Base-by-base conservation (phyloP, 306 rosid species). In the Gleditsia sinensis region DNA sequence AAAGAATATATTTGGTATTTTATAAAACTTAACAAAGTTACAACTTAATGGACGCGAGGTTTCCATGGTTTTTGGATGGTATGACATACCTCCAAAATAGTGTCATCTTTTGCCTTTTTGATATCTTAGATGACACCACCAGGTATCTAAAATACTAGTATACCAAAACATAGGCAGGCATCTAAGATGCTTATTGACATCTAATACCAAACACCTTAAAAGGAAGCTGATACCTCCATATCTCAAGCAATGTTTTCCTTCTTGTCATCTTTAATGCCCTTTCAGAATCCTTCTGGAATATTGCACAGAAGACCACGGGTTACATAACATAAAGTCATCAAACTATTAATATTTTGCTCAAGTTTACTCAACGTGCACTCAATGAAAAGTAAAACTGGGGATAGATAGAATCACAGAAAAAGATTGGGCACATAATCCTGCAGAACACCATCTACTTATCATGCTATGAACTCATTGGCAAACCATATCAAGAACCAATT, bases 181-280 rank as follows among this genome's bases (percentile, higher is more conserved):
- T n/a, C n/a, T n/a, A n/a, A n/a, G n/a, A n/a, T n/a, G n/a, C n/a
- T n/a, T n/a, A n/a, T n/a, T n/a, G n/a, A n/a, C n/a, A n/a, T n/a
- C n/a, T n/a, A n/a, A n/a, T n/a, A n/a, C n/a, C n/a, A n/a, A n/a
- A n/a, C n/a, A n/a, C n/a, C n/a, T n/a, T n/a, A n/a, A n/a, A n/a
- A n/a, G n/a, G n/a, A n/a, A n/a, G n/a, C n/a, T n/a, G n/a, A n/a
- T n/a, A n/a, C n/a, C 97, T 86, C 97, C 96, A 94, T 74, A 90
- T 90, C 80, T 90, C 99, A 5, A 81, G 64, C 76, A 92, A 80
- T 51, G 96, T 94, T 80, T 84, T 83, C 81, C 92, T 86, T 55
- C 96, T 94, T 33, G 93, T 94, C 99, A 94, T 94, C 75, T 65
- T 90, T 32, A 88, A 59, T 46, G 89, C 95, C 76, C 91, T 85